Evolutionary conservation across 139 green algal genomes (phyloP).

Genomic region (Limnomonas spitsbergensis): DNA sequence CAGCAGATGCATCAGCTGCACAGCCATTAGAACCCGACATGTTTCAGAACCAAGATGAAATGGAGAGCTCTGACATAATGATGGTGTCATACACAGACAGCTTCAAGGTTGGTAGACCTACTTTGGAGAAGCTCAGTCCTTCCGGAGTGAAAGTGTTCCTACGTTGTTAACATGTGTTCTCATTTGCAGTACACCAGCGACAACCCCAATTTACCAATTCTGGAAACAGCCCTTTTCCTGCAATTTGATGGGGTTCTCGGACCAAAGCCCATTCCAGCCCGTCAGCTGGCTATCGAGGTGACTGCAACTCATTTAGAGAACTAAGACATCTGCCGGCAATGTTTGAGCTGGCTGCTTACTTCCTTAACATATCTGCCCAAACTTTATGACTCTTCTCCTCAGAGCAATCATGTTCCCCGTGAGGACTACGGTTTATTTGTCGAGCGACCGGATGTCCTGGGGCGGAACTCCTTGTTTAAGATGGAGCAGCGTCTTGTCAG

Average conservation of each 20-base stretch:
- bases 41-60: not conserved
- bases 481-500: slow-evolving; percentile 13
- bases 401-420: not conserved
- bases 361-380: not conserved
- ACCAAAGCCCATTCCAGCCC: not conserved
- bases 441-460: not conserved
- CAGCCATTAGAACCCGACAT: not conserved
- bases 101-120: not conserved
- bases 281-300: slow-evolving; percentile 3
- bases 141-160: not conserved
- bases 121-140: not conserved
- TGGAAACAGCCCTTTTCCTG: not conserved
- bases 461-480: slow-evolving; percentile 3
- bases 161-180: not conserved
- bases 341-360: not conserved
- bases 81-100: slow-evolving; percentile 6
- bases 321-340: not conserved
- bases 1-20: not conserved
- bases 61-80: not conserved
- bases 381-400: not conserved
- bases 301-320: not conserved
- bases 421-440: slow-evolving; percentile 14
- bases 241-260: not conserved
- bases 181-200: not conserved
- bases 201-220: not conserved